Evolutionary conservation across 2,329 filamentous ascomycete species (phyloP), one percentile per base, ranked within the genome.

Genomic region (Rhexocercosporidium sp.): DNA sequence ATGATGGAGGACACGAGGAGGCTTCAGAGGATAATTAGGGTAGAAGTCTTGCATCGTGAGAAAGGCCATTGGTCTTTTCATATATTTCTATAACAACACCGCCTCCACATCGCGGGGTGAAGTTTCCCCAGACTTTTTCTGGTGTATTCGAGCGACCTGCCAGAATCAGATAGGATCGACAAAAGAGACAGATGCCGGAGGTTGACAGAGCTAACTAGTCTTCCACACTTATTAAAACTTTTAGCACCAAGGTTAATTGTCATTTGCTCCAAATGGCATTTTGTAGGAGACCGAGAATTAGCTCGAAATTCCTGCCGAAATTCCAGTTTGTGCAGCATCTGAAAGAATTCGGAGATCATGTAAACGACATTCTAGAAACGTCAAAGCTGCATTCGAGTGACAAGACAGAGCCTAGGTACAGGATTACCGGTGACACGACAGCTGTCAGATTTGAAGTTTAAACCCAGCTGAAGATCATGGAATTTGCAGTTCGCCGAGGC

Each of bases 131-230:
- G 53, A 31, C 25, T 31, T 60, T 60, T 31, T 60, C 34, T 57
- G 3, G 20, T 25, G 11, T 18, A 12, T 37, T 27, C 18, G 31
- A 20, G 41, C 11, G 31, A 57, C 54, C 54, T 57, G 20, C 54
- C 34, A 14, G 34, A 57, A 39, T 9, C 34, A 57, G 54, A 34
- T 57, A 34, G 25, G 54, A 57, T 57, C 54, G 54, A 57, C 54
- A 41, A 20, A 57, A n/a, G 22, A 41, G 34, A 8, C n/a, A 57
- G 20, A 57, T 41, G 54, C 54, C 54, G 54, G 27, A 25, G 34
- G n/a, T 56, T 56, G 53, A 22, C 20, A 57, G 20, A 12, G n/a
- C n/a, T 39, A n/a, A 41, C 54, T 39, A 57, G 54, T 39, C 31
- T 57, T 27, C 12, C 31, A 37, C 54, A 25, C 54, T 39, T 39